phyloP scores from a whole-genome alignment of 1,139 yeast species.

The Zygoascus meyerae region DNA sequence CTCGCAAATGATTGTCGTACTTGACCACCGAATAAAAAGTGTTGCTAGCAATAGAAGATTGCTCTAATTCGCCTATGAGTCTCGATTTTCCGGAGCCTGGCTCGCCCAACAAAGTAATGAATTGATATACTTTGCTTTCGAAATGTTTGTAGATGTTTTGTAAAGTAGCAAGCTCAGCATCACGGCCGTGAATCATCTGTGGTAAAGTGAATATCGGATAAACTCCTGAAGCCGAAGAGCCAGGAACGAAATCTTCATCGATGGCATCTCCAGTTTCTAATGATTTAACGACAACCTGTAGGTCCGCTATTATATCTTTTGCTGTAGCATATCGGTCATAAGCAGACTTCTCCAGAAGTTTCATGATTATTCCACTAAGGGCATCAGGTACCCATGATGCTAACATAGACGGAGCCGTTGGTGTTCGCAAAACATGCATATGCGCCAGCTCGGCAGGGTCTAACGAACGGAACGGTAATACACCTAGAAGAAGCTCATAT shows the following conservation, averaged over 20 bases:
- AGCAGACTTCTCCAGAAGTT: constrained; percentile 42
- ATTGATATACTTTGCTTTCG: constrained; percentile 28
- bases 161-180: constrained; percentile 31
- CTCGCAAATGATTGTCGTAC: constrained; percentile 36
- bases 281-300: constrained; percentile 28
- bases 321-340: constrained; percentile 40
- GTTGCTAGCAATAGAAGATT: constrained; percentile 36
- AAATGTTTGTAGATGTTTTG: constrained; percentile 30
- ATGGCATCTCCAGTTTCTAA: constrained; percentile 17
- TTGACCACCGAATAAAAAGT: constrained; percentile 43
- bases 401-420: constrained; percentile 38
- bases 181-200: constrained; percentile 38
- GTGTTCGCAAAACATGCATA: constrained; percentile 42
- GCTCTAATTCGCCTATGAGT: constrained; percentile 40
- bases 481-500: constrained; percentile 45
- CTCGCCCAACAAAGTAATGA: constrained; percentile 41
- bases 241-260: constrained; percentile 24
- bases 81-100: constrained; percentile 48
- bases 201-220: constrained; percentile 31
- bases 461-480: constrained; percentile 42
- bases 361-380: constrained; percentile 42
- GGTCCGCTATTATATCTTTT: constrained; percentile 38
- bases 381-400: constrained; percentile 39
- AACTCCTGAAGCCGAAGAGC: constrained; percentile 18
- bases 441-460: constrained; percentile 41